Evolutionary conservation across 192 early-diverging fungal species (phyloP).

Genomic region (Coemansia sp.): DNA sequence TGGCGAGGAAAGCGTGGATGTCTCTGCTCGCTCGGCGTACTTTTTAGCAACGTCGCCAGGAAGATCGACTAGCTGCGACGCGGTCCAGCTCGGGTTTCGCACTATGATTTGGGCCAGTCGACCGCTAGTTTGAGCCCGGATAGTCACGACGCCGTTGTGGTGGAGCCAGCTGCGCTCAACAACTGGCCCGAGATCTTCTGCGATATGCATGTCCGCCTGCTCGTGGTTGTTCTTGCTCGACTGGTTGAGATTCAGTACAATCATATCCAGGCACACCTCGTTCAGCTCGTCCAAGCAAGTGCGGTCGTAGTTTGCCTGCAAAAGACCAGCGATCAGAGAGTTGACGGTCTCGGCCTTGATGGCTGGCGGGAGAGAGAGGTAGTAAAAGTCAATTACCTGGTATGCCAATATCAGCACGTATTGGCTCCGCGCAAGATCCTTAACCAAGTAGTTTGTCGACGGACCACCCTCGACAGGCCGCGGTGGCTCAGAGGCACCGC

Average conservation of each 20-base stretch:
- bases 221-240: conserved; percentile 31
- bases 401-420: conserved; percentile 93
- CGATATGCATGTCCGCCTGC: conserved; percentile 46
- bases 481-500: neutral
- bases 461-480: neutral
- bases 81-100: conserved; percentile 79
- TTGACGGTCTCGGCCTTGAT: conserved; percentile 82
- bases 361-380: conserved; percentile 72
- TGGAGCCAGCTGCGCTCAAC: conserved; percentile 78
- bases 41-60: conserved; percentile 42
- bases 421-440: conserved; percentile 62
- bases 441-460: conserved; percentile 8
- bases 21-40: conserved; percentile 24
- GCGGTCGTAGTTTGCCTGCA: conserved; percentile 62
- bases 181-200: conserved; percentile 53
- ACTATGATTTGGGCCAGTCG: conserved; percentile 84
- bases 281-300: conserved; percentile 80
- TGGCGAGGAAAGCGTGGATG: conserved; percentile 7
- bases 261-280: conserved; percentile 94
- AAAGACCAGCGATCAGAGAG: conserved; percentile 76
- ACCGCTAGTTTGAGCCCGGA: conserved; percentile 64
- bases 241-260: conserved; percentile 72
- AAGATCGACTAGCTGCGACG: conserved; percentile 62
- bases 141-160: conserved; percentile 84
- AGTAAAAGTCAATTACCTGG: conserved; percentile 90